A percentile compares a stretch with the other conserved stretches of the same genome.
These are phyloP conservation scores for Magnusiomyces sp. DNA, from an alignment of 1,139 yeast species.

Conservation along the genomic window DNA sequence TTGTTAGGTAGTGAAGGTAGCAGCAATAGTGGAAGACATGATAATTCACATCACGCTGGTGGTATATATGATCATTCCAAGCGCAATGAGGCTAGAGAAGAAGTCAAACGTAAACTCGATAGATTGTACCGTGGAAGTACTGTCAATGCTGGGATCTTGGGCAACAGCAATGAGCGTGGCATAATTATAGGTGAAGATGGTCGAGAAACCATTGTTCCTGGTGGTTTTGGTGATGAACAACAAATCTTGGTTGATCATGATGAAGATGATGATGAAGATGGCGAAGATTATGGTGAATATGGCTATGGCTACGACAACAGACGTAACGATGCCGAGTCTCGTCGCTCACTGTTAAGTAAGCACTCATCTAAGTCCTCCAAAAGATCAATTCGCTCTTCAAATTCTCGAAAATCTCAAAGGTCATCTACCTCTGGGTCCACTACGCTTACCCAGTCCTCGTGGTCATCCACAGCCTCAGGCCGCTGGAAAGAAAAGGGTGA, in stretches of 20 bases:
- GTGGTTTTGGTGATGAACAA: not conserved
- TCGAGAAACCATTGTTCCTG: not conserved
- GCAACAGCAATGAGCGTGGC: not conserved
- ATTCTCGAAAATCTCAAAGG: not conserved
- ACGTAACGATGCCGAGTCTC: not conserved
- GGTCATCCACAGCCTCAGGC: conserved; percentile 34
- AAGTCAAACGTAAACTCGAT: too few relatives aligned
- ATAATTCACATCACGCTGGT: too few relatives aligned
- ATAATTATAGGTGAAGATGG: not conserved
- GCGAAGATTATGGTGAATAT: conserved; percentile 12
- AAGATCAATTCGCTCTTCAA: not conserved
- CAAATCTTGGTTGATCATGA: not conserved
- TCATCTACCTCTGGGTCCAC: conserved; percentile 23
- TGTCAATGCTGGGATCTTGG: too few relatives aligned
- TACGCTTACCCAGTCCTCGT: conserved; percentile 38
- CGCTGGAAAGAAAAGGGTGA: conserved; percentile 85
- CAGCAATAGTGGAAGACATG: too few relatives aligned
- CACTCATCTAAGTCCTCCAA: conserved; percentile 16
- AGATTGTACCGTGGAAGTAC: too few relatives aligned
- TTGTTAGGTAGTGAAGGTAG: too few relatives aligned
- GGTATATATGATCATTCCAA: too few relatives aligned
- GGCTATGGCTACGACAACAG: not conserved
- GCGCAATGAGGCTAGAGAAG: too few relatives aligned
- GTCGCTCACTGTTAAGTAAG: not conserved
- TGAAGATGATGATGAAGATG: conserved; percentile 21